Evolutionary conservation across 495 filamentous ascomycete genomes (phyloP), one percentile per base, ranked within the genome.

Genomic region (Aspergillus incahuasiensis): DNA sequence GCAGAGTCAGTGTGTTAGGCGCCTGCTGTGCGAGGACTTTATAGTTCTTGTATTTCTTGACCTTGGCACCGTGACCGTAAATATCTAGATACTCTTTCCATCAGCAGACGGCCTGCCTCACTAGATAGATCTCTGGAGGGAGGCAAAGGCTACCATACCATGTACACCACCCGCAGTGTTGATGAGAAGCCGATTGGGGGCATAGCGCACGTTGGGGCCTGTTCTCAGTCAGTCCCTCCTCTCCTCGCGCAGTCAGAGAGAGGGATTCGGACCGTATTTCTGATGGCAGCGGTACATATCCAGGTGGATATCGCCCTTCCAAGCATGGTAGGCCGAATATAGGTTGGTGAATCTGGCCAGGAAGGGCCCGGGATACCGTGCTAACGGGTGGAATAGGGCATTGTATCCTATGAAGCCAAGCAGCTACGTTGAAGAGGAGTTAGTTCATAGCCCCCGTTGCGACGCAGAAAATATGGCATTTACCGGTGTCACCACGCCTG

Each of bases 321-420:
- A 83, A 20, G 81, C 74, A 67, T 86, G 76, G 56, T 83, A 82
- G 35, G 78, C 71, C 38, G 76, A 70, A 63, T 83, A 79, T 54
- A 73, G 75, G 58, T 79, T 74, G 18, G 83, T 82, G 18, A 69
- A 32, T 21, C 61, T 67, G 6, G 60, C 63, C 22, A 65, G 22
- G 9, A 71, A 48, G 0, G 68, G 71, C 9, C 71, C 71, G 11
- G 71, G 68, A 34, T 66, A 68, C 21, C 59, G 54, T 15, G 62
- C 57, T 0, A 70, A 59, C 1, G 70, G 69, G 52, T 74, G 68
- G 12, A 74, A 49, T 12, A 6, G 19, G 7, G 9, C 34, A 35
- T 35, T 35, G 34, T 35, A 35, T 5, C 6, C 13, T 7, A 5
- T 7, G 34, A 2, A 35, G 34, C 34, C 7, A 12, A 35, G 34